Percentiles rank a stretch among this genome's conserved stretches.
These are phyloP conservation scores for Iris pallida DNA, from an alignment of 116 monocot genomes.

Conservation along the genomic window DNA sequence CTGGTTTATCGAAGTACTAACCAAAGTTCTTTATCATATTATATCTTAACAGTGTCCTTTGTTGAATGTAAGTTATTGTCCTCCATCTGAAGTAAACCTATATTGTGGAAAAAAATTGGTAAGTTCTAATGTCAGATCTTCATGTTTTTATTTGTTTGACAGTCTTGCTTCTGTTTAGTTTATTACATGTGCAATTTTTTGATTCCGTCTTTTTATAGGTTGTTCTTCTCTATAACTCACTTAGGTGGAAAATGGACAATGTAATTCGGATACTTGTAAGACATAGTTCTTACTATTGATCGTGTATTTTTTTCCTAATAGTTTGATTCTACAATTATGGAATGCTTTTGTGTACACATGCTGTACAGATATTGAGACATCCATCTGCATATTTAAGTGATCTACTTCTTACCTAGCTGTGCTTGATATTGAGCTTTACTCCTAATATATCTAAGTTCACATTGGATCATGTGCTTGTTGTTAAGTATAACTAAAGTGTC, in stretches of 20 bases:
- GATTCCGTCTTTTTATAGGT: slow-evolving; percentile 36
- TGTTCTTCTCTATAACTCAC: slow-evolving; percentile 89
- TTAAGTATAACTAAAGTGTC: too few relatives aligned
- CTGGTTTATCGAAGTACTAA: too few relatives aligned
- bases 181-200: neutral
- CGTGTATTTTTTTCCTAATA: too few relatives aligned
- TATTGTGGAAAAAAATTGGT: slow-evolving; percentile 78
- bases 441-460: too few relatives aligned
- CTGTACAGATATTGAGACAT: neutral
- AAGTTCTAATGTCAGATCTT: slow-evolving; percentile 12
- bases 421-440: too few relatives aligned
- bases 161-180: neutral
- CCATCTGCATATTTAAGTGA: neutral
- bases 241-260: slow-evolving; percentile 91
- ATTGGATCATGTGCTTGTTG: too few relatives aligned
- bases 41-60: slow-evolving; percentile 66
- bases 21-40: neutral
- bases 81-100: slow-evolving; percentile 61
- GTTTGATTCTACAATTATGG: too few relatives aligned
- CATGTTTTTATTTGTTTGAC: neutral
- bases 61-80: slow-evolving; percentile 91
- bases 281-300: slow-evolving; percentile 1
- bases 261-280: slow-evolving; percentile 87
- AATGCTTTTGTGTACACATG: neutral
- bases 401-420: neutral